Conservation (phyloP, 305 asterid species). For the Solanum chacoense region DNA sequence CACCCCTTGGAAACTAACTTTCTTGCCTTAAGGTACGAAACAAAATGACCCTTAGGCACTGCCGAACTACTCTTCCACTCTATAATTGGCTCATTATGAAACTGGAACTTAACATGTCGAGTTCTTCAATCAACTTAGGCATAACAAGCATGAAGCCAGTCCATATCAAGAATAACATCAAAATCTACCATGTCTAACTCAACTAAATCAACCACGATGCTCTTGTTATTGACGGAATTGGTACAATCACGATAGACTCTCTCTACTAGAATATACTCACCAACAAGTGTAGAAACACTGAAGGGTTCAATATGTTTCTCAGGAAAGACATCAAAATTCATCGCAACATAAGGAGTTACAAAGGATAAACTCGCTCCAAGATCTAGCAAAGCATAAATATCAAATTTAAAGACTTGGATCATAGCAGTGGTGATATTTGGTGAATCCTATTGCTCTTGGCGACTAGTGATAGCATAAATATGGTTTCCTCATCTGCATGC, state of each 20-base stretch:
- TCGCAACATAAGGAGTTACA: background rate
- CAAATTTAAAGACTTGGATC: background rate
- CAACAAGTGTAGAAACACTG: background rate
- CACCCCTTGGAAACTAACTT: background rate
- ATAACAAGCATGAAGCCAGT: background rate
- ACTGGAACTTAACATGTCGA: background rate
- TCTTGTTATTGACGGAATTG: background rate
- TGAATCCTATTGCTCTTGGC: background rate
- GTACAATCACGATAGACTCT: background rate
- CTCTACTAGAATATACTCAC: background rate
- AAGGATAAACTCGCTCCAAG: background rate
- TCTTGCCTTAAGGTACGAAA: background rate
- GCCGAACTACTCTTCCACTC: background rate
- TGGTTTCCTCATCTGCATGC: background rate
- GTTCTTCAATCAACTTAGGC: background rate
- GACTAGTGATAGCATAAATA: background rate
- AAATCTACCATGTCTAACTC: background rate
- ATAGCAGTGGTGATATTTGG: background rate
- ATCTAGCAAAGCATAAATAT: background rate
- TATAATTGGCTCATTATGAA: background rate
- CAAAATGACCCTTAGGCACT: background rate
- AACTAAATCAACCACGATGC: background rate
- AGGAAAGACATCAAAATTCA: background rate
- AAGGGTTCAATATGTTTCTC: background rate
- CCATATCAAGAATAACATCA: background rate